Evolutionary conservation across 768 basidiomycete species (phyloP), one percentile per base, ranked within the genome.

Genomic region (Coprinopsis marcescibilis): DNA sequence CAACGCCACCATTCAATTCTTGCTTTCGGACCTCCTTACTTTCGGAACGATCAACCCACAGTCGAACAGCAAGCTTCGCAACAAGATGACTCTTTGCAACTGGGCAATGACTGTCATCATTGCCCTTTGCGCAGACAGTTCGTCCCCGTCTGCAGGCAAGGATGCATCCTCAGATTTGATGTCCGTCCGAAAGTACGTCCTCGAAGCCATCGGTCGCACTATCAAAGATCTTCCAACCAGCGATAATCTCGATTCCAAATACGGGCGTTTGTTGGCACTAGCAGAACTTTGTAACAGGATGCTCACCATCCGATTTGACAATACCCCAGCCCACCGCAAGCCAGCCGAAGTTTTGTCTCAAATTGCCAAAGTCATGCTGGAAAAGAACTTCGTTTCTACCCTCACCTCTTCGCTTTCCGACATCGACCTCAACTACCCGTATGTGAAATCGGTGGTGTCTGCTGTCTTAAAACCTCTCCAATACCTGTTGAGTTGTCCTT

Each of bases 301-400:
- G 26, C 72, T 99, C 46, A 87, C 84, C 1, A 84, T 88, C 19
- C 80, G 85, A 23, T 81, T 85, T 63, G 83, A 77, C 49, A 69
- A 69, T 4, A 62, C 68, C 27, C 75, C 78, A 45, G 70, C 60
- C 27, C 13, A 29, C 23, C 64, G 81, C 36, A 80, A 76, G 53
- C 69, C 73, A 32, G 72, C 81, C 37, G 95, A 92, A 41, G 76
- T 76, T n/a, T 85, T 85, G 3, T 85, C 93, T 6, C 94, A 96
- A 51, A 77, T 98, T 43, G 92, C 95, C 17, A 97, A 97, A 69
- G 78, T 94, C 52, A 99, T 99, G 96, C 67, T 99, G 42, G 96
- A 99, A 73, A 97, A 97, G 71, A 89, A 89, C 59, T 94, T 90
- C 53, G 96, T 97, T 13, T 77, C 86, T 3, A 83, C 85, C 1